Base-by-base conservation (phyloP, 1,139 yeast genomes). In the Zhuliangozyma blackwelliae region DNA sequence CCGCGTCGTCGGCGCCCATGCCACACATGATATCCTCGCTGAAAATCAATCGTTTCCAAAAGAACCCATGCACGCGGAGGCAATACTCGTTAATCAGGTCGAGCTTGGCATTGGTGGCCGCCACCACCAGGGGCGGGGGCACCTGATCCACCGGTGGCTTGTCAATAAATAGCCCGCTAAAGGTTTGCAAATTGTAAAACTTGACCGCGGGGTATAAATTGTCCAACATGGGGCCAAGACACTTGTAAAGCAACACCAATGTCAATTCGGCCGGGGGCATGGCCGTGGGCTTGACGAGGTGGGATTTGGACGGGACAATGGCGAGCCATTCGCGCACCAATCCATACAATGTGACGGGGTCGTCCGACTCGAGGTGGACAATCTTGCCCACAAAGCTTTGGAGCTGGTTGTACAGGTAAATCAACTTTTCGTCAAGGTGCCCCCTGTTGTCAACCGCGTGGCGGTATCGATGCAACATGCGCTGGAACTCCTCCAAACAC, bases 261-360 rank as follows among this genome's bases (percentile, higher is more conserved):
- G 54, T 37, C 13, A 44, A 45, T 29, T 54, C 55, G 4, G 11
- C 11, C 5, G 51, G 25, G 2, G 58, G 54, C 35, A 51, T 48
- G 5, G 34, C 37, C 10, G 48, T 29, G 19, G 37, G 32, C 3
- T 44, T 45, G 9, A 50, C 27, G 1, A 55, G 20, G 20, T 48
- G 49, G 2, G 54, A 35, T 25, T 41, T 46, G n/a, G 59, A 42
- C 0, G 67, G 65, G 3, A 54, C 31, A 10, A 55, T 57, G 5
- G 54, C 41, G 22, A 57, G 40, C 61, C 64, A 61, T n/a, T 43
- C 43, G 29, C 65, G 46, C 21, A 61, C 44, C 5, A 57, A 31
- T 16, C 43, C 41, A 39, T 55, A 60, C 12, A 57, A 35, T 7
- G 43, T 11, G 10, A 21, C n/a, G 5, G 39, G 33, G 16, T 25